These are phyloP conservation scores for Gossypium rotundifolium DNA, from an alignment of 345 rosid genomes.

Conservation along the genomic window DNA sequence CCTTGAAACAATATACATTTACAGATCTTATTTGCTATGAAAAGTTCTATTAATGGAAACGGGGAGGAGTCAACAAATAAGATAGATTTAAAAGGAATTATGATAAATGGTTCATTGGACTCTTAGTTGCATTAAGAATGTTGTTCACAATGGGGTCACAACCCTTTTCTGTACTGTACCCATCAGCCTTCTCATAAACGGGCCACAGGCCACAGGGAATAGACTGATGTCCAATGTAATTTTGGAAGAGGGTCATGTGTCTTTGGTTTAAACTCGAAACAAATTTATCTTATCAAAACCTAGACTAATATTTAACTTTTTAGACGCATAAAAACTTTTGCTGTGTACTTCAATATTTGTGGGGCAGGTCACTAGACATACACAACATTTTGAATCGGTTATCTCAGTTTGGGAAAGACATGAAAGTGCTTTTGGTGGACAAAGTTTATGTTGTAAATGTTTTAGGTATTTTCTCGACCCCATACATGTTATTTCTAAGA, in stretches of 20 bases:
- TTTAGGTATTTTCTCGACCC: slow-evolving; percentile 41
- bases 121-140: background rate
- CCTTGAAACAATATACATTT: background rate
- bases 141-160: background rate
- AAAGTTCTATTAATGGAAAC: background rate
- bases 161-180: background rate
- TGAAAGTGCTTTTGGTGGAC: slow-evolving; percentile 66
- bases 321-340: background rate
- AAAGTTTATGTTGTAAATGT: slow-evolving; percentile 72
- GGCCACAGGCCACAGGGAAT: background rate
- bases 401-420: slow-evolving; percentile 52
- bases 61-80: background rate
- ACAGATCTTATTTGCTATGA: background rate
- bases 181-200: background rate
- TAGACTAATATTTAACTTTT: background rate
- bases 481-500: background rate
- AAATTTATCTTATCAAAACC: no score
- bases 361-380: slow-evolving; percentile 34
- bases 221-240: background rate
- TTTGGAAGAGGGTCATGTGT: background rate
- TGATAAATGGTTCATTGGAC: background rate
- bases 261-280: background rate
- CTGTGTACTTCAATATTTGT: background rate
- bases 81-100: background rate
- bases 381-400: slow-evolving; percentile 31